These are phyloP conservation scores for Penicillium sp. DNA, from an alignment of 2,329 filamentous ascomycete genomes.

Conservation along the genomic window DNA sequence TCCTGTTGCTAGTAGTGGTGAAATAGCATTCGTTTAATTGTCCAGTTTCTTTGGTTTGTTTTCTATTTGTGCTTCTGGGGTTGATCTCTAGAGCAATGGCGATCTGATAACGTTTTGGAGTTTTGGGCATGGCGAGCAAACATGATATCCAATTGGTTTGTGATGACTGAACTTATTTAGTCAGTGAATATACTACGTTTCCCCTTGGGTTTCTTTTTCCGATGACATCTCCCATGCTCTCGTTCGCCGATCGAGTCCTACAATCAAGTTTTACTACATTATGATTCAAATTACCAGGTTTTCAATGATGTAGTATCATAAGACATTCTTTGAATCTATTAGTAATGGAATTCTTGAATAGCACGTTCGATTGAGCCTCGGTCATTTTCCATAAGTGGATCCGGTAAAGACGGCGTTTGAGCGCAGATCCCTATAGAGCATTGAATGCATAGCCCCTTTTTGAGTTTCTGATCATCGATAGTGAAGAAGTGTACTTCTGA, in stretches of 20 bases:
- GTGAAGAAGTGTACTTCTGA: background rate
- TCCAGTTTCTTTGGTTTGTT: background rate
- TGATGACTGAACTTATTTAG: conserved; percentile 4
- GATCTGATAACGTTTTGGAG: conserved; percentile 11
- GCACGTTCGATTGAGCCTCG: background rate
- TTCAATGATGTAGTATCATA: background rate
- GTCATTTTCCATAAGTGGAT: background rate
- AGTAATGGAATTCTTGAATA: background rate
- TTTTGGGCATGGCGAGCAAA: conserved; percentile 23
- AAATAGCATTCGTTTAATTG: conserved; percentile 26
- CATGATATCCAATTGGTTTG: conserved; percentile 29
- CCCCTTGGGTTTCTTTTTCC: background rate
- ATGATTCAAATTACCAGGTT: background rate
- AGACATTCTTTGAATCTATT: too few species aligned
- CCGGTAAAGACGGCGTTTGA: background rate
- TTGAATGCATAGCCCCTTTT: background rate
- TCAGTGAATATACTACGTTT: background rate
- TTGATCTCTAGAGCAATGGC: background rate
- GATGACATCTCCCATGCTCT: background rate
- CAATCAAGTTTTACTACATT: background rate
- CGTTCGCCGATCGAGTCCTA: background rate
- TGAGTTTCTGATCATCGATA: background rate
- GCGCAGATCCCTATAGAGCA: background rate
- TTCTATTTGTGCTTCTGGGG: background rate
- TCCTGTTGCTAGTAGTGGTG: conserved; percentile 24